These are phyloP conservation scores for Botryobasidium botryosum DNA, from an alignment of 768 basidiomycete genomes.

Conservation along the genomic window DNA sequence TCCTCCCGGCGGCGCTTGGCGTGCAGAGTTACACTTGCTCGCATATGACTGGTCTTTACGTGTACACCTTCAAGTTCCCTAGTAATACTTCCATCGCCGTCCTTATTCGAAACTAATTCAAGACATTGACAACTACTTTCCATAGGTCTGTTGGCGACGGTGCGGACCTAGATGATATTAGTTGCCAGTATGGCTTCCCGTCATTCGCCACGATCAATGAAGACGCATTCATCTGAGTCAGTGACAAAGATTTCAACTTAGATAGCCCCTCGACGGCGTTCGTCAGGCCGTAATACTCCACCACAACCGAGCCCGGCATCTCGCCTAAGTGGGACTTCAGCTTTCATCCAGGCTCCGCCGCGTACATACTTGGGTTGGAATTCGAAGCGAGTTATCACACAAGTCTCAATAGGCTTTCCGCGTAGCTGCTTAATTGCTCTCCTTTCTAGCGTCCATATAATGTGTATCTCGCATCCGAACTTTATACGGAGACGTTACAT, in stretches of 20 bases:
- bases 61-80: background rate
- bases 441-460: conserved; percentile 11
- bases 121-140: too few species aligned
- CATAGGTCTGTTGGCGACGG: conserved; percentile 28
- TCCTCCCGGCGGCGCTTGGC: too few species aligned
- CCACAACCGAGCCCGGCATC: conserved; percentile 25
- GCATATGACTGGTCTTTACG: conserved; percentile 10
- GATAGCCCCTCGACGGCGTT: conserved; percentile 1
- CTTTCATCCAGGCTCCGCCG: conserved; percentile 25
- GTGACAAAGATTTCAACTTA: conserved; percentile 6
- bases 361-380: conserved; percentile 32
- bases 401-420: background rate
- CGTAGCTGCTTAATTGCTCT: background rate
- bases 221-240: conserved; percentile 13
- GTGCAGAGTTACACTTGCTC: conserved; percentile 23
- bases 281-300: conserved; percentile 42
- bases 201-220: conserved; percentile 12
- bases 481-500: too few species aligned
- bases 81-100: background rate
- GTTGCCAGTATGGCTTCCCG: conserved; percentile 15
- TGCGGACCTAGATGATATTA: conserved; percentile 21
- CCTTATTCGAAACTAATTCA: background rate
- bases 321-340: conserved; percentile 43
- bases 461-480: too few species aligned
- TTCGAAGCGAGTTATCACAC: conserved; percentile 14